These are phyloP conservation scores for Cucumis hystrix DNA, from an alignment of 306 rosid species.

Conservation along the genomic window DNA sequence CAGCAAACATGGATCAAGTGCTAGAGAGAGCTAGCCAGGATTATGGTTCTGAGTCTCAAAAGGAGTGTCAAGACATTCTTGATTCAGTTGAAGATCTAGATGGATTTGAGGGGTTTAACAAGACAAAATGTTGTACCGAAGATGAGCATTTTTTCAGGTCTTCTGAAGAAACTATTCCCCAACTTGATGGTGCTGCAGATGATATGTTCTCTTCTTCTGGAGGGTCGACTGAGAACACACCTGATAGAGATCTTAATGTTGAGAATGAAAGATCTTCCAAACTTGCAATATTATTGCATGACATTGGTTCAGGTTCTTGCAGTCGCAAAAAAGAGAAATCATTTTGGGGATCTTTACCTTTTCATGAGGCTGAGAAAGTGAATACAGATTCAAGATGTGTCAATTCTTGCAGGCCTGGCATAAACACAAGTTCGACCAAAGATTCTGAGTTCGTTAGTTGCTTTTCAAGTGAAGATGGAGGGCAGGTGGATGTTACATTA, in stretches of 20 bases:
- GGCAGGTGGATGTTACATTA: slow-evolving; percentile 8
- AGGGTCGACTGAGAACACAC: slow-evolving; percentile 28
- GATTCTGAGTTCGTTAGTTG: slow-evolving; percentile 21
- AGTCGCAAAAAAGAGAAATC: slow-evolving; percentile 33
- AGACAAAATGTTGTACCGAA: slow-evolving; percentile 24
- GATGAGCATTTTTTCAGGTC: slow-evolving; percentile 10
- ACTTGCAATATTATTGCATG: slow-evolving; percentile 13
- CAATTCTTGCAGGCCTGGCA: slow-evolving; percentile 9
- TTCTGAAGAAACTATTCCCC: slow-evolving; percentile 37
- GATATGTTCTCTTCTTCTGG: slow-evolving; percentile 29
- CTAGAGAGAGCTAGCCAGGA: slow-evolving; percentile 67
- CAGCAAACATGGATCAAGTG: slow-evolving; percentile 54
- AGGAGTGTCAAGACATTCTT: slow-evolving; percentile 91
- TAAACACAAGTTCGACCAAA: slow-evolving; percentile 15
- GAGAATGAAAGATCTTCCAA: slow-evolving; percentile 24
- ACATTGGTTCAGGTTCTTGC: slow-evolving; percentile 16
- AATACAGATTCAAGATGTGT: slow-evolving; percentile 13
- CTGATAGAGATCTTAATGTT: slow-evolving; percentile 19
- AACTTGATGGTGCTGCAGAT: slow-evolving; percentile 56
- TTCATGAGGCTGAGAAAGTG: slow-evolving; percentile 24
- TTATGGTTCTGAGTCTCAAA: slow-evolving; percentile 73
- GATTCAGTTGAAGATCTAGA: slow-evolving; percentile 57
- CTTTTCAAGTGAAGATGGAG: slow-evolving; percentile 17
- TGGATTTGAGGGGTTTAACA: slow-evolving; percentile 34
- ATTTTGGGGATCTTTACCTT: slow-evolving; percentile 61